Conservation (phyloP, 805 yeast species). For the Saccharomycodes ludwigii region DNA sequence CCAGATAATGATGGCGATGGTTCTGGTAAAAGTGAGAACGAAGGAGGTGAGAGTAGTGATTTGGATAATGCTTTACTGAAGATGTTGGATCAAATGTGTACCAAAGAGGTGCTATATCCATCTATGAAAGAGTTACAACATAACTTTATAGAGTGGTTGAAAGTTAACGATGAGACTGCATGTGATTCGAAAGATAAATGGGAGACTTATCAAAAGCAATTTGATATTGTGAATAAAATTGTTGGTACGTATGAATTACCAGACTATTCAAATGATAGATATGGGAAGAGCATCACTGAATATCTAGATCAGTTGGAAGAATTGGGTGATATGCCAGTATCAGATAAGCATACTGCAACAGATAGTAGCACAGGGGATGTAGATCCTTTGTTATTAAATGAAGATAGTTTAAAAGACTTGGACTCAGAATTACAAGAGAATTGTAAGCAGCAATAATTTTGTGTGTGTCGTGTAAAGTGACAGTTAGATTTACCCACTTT, state of each 20-base stretch:
- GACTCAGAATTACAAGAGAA: constrained; percentile 2
- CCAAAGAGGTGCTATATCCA: constrained; percentile 77
- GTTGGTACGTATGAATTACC: constrained; percentile 55
- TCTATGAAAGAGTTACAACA: constrained; percentile 72
- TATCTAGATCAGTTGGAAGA: constrained; percentile 20
- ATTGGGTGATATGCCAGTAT: constrained; percentile 22
- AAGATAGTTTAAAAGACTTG: constrained; percentile 10
- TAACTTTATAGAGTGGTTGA: constrained; percentile 64
- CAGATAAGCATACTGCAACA: constrained; percentile 7
- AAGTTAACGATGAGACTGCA: constrained; percentile 28
- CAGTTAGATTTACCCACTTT: too few relatives aligned
- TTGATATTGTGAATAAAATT: constrained; percentile 45
- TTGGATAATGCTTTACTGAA: constrained; percentile 58
- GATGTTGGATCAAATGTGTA: constrained; percentile 69
- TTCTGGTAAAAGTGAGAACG: constrained; percentile 13
- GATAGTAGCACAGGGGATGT: constrained; percentile 3
- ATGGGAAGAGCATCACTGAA: constrained; percentile 14
- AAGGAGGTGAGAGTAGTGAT: constrained; percentile 27
- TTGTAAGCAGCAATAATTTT: constrained; percentile 1
- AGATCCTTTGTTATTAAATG: not conserved
- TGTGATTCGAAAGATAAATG: constrained; percentile 33
- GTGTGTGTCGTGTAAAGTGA: too few relatives aligned
- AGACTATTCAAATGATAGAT: constrained; percentile 28
- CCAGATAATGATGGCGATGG: constrained; percentile 27
- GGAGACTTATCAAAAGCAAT: constrained; percentile 48